These are phyloP conservation scores for Kodamaea restingae DNA, from an alignment of 805 yeast species.

Conservation along the genomic window DNA sequence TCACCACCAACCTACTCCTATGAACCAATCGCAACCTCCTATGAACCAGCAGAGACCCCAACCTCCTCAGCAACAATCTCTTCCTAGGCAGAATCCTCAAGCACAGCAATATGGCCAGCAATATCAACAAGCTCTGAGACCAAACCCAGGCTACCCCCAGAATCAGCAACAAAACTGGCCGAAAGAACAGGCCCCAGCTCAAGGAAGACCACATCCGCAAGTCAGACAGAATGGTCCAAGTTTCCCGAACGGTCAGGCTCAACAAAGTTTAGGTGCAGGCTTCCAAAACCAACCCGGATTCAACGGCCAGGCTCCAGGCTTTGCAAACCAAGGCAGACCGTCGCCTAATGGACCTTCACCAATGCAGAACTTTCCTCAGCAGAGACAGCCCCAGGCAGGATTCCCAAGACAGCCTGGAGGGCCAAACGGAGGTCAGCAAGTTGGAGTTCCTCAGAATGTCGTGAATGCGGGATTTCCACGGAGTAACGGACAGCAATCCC, in stretches of 20 bases:
- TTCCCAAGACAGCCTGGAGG: neutral
- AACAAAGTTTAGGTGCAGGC: too few relatives aligned
- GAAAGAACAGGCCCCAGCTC: neutral
- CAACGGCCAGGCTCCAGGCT: too few relatives aligned
- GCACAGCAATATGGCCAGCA: neutral
- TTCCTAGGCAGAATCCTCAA: too few relatives aligned
- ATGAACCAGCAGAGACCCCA: too few relatives aligned
- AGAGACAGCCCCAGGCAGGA: neutral
- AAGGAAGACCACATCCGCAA: neutral
- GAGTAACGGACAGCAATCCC: conserved; percentile 8
- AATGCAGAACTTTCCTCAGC: neutral
- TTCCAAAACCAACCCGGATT: too few relatives aligned
- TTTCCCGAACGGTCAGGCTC: neutral
- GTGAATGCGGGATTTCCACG: conserved; percentile 9
- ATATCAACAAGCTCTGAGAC: neutral
- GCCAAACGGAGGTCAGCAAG: conserved; percentile 1
- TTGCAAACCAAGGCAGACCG: too few relatives aligned
- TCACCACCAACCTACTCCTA: too few relatives aligned
- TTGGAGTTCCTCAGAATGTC: conserved; percentile 6
- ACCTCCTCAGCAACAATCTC: too few relatives aligned
- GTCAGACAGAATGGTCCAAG: neutral
- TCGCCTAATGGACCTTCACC: too few relatives aligned
- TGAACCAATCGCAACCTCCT: too few relatives aligned
- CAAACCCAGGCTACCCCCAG: neutral
- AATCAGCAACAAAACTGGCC: too few relatives aligned